Base-by-base conservation (phyloP, 257 asterid species). In the Scutellaria baicalensis region DNA sequence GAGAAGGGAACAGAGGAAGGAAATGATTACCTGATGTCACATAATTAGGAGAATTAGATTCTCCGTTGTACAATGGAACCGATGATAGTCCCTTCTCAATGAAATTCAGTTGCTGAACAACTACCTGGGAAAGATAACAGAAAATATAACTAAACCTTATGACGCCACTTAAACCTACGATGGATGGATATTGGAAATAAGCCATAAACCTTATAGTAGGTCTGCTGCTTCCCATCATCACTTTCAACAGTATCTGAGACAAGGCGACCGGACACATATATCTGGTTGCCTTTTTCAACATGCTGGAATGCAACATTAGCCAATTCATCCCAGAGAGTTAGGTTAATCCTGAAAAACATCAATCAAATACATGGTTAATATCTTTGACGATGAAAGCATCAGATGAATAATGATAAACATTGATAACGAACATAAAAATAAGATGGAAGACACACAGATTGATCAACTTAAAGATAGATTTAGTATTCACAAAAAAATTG, bases 171-270 rank as follows among this genome's bases (percentile, higher is more conserved):
- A n/a, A 73, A 54, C 31, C 27, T 21, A 33, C 66, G 59, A 70
- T 47, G 2, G 52, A 16, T 6, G n/a, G 35, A 68, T 18, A 64
- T 36, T 8, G 42, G 31, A 52, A 59, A 16, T 33, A 76, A 49
- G 39, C 10, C 36, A 65, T 52, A 59, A 65, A 93, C 98, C 98
- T 90, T 93, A 58, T 85, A 93, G 82, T 87, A 93, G 33, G 85
- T 88, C 81, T 88, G 95, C 75, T 87, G 90, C 84, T 86, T 93
- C 76, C 96, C 97, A 8, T 90, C 96, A 66, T 85, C 97, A 65
- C 52, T 82, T 79, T 90, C 93, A 71, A 88, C 90, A 12, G 95
- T 86, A 80, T 93, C 98, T 3, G 97, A 79, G 68, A 85, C 80
- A 27, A 93, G 73, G 55, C 97, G 96, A 68, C 98, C 98, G 20